Base-by-base conservation (phyloP, 2,329 filamentous ascomycete species). In the Aspergillus eucalypticola region DNA sequence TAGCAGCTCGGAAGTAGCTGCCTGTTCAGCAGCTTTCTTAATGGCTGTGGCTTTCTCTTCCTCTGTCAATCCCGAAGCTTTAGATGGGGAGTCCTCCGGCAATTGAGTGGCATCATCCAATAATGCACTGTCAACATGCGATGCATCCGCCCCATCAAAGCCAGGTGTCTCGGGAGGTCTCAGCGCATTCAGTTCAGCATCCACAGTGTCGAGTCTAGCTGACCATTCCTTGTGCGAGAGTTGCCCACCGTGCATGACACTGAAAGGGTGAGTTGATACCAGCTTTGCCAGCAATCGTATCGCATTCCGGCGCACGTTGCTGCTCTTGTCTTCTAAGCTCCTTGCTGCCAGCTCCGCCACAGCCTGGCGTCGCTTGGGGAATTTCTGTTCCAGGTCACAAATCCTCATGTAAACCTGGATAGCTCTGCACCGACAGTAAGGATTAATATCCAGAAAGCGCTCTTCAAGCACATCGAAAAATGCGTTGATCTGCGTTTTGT, bases 381-480 rank as follows among this genome's bases (percentile, higher is more conserved):
- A 97, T 73, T 98, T 98, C 65, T 94, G 91, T 50, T 96, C 92
- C n/a, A 98, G 83, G 59, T 97, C 92, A 70, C 93, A 97, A 11
- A 99, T 84, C 72, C 88, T 94, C 78, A 91, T 86, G 71, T 95
- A 97, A 3, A 98, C 95, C 72, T 99, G 95, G 61, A 99, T 91
- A 2, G 92, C 88, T 67, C 94, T 86, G 76, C 90, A 96, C 70
- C 95, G 87, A 73, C 92, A 97, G 78, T 98, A 99, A 0, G 95
- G 96, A 75, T 98, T 99, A 71, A 96, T 86, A 69, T 99, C 95
- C 53, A 98, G 83, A 76, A 99, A 99, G 11, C 95, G 88, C 78
- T 98, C 94, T 73, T 99, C 93, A 2, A 99, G 82, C 0, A 98
- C 93, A 69, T 98, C 94, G 70, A 98, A 98, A 74, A 98, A 99